Percentiles rank a stretch among this genome's conserved stretches.
Evolutionary conservation across 1,284 basidiomycete genomes (phyloP).

Genomic region (Boletus hoseneyae): DNA sequence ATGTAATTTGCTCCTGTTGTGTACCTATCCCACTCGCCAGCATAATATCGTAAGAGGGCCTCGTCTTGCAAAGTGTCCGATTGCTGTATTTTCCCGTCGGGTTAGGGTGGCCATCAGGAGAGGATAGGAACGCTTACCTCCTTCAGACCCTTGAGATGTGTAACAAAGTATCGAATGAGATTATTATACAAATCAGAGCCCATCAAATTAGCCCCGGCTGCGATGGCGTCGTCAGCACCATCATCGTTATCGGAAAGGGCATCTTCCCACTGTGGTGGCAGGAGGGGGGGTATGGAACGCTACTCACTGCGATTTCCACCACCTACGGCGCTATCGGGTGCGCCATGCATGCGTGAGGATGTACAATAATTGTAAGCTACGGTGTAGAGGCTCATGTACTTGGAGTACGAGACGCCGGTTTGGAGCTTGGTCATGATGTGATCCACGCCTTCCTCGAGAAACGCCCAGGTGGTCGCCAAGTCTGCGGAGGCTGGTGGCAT

Average conservation of each 20-base stretch:
- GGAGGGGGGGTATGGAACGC: slow-evolving; percentile 6
- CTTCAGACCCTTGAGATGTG: slow-evolving; percentile 69
- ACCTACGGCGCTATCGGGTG: slow-evolving; percentile 42
- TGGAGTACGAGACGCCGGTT: slow-evolving; percentile 85
- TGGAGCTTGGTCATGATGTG: slow-evolving; percentile 91
- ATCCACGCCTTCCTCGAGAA: slow-evolving; percentile 86
- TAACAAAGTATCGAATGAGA: slow-evolving; percentile 80
- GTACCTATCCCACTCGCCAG: slow-evolving; percentile 92
- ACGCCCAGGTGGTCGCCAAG: slow-evolving; percentile 84
- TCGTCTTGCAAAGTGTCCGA: slow-evolving; percentile 83
- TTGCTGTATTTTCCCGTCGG: slow-evolving; percentile 44
- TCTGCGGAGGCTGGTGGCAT: slow-evolving; percentile 70
- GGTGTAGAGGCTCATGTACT: slow-evolving; percentile 92
- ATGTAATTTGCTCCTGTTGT: slow-evolving; percentile 96
- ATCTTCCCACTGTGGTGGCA: slow-evolving; percentile 16
- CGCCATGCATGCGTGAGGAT: slow-evolving; percentile 77
- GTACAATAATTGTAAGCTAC: slow-evolving; percentile 98
- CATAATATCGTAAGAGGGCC: slow-evolving; percentile 88
- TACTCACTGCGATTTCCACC: slow-evolving; percentile 60
- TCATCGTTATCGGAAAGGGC: slow-evolving; percentile 19
- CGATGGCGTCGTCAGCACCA: slow-evolving; percentile 17
- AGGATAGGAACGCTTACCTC: slow-evolving; percentile 46
- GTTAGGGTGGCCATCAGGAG: neutral
- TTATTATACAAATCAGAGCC: slow-evolving; percentile 93
- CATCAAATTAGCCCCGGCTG: slow-evolving; percentile 92